These are phyloP conservation scores for Coemansia sp. DNA, from an alignment of 192 early-diverging fungal species.

Conservation along the genomic window DNA sequence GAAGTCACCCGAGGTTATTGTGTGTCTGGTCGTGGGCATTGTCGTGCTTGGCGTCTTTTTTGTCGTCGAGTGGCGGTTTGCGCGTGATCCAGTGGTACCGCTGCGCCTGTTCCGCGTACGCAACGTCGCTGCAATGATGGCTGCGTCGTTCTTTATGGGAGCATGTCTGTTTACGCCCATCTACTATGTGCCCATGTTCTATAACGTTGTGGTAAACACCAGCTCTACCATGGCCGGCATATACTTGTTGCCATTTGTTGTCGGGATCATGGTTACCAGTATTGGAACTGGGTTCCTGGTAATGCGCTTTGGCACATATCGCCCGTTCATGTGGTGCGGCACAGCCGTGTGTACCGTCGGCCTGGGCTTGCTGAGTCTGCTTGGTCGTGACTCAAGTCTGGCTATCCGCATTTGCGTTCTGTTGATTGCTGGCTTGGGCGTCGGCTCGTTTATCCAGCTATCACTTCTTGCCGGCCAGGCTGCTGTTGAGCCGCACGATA, in stretches of 20 bases:
- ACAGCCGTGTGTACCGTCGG: conserved; percentile 64
- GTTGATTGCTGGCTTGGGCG: conserved; percentile 72
- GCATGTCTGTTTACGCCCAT: conserved; percentile 63
- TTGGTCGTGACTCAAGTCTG: conserved; percentile 49
- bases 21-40: conserved; percentile 53
- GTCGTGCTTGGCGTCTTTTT: conserved; percentile 57
- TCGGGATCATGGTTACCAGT: conserved; percentile 59
- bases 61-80: conserved; percentile 55
- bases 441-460: conserved; percentile 75
- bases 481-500: conserved; percentile 58
- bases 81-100: conserved; percentile 69
- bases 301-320: conserved; percentile 60
- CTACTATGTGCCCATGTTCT: conserved; percentile 68
- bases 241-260: conserved; percentile 60
- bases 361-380: conserved; percentile 61
- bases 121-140: conserved; percentile 59
- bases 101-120: conserved; percentile 59
- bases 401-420: conserved; percentile 65
- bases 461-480: conserved; percentile 72
- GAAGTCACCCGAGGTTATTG: conserved; percentile 63
- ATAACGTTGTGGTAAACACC: conserved; percentile 61
- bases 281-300: conserved; percentile 70
- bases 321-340: conserved; percentile 74
- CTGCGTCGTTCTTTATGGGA: conserved; percentile 60
- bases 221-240: conserved; percentile 62